These are phyloP conservation scores for Neurospora intermedia DNA, from an alignment of 495 filamentous ascomycete species.

Conservation along the genomic window DNA sequence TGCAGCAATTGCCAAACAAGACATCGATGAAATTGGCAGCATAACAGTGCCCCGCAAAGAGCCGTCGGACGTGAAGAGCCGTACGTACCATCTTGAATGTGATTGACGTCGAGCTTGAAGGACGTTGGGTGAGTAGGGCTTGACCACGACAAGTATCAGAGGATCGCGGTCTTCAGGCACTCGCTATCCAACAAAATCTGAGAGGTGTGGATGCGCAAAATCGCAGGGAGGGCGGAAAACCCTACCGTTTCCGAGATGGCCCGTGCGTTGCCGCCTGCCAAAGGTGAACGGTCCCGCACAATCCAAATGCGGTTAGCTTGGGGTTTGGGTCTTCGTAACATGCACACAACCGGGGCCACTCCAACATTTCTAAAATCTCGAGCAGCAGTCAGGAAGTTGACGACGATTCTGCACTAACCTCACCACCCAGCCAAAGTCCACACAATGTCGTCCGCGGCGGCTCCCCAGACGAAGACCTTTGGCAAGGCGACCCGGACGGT, in stretches of 20 bases:
- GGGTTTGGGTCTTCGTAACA: constrained; percentile 23
- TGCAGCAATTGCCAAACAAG: not conserved
- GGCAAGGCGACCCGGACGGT: constrained; percentile 91
- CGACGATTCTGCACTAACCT: constrained; percentile 27
- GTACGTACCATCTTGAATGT: constrained; percentile 22
- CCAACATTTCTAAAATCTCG: constrained; percentile 27
- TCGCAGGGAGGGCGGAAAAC: constrained; percentile 25
- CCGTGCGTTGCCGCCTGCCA: constrained; percentile 12
- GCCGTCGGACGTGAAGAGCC: not conserved
- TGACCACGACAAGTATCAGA: constrained; percentile 21
- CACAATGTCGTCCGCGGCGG: constrained; percentile 55
- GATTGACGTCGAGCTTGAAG: constrained; percentile 20
- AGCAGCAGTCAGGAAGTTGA: constrained; percentile 25
- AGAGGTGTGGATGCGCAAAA: constrained; percentile 27
- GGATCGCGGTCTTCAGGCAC: constrained; percentile 16
- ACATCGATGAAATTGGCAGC: not conserved
- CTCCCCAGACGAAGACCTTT: constrained; percentile 81
- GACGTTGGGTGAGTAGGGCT: constrained; percentile 22
- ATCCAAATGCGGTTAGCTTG: constrained; percentile 25
- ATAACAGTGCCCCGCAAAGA: not conserved
- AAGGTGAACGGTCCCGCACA: constrained; percentile 1
- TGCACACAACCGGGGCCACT: constrained; percentile 24
- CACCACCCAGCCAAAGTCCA: constrained; percentile 32
- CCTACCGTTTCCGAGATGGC: constrained; percentile 16
- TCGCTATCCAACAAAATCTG: constrained; percentile 22